These are phyloP conservation scores for Blastobotrys petasosporus DNA, from an alignment of 1,139 yeast genomes.

Conservation along the genomic window DNA sequence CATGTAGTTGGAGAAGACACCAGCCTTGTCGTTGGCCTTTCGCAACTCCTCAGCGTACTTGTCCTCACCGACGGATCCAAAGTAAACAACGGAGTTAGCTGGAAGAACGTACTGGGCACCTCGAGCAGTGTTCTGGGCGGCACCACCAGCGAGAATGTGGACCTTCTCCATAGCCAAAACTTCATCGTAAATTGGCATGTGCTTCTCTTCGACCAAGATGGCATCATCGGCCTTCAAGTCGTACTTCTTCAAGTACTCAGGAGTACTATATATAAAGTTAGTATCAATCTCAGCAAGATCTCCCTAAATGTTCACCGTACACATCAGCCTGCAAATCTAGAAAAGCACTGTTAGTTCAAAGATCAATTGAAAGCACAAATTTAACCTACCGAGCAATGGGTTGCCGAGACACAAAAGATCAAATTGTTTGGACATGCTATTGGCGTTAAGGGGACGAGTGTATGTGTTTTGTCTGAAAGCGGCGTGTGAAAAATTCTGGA, in stretches of 20 bases:
- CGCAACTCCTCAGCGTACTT: constrained; percentile 73
- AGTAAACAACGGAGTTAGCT: constrained; percentile 74
- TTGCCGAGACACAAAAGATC: constrained; percentile 64
- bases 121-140: constrained; percentile 98
- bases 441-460: too few relatives aligned
- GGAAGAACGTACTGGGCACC: constrained; percentile 95
- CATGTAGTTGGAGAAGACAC: constrained; percentile 81
- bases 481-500: too few relatives aligned
- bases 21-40: constrained; percentile 81
- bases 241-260: constrained; percentile 69
- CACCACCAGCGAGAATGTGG: constrained; percentile 92
- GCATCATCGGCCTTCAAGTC: constrained; percentile 89
- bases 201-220: constrained; percentile 82
- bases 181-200: constrained; percentile 76
- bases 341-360: too few relatives aligned
- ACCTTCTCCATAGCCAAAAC: constrained; percentile 56
- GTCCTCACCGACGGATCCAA: constrained; percentile 95
- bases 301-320: constrained; percentile 12
- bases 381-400: constrained; percentile 51
- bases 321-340: constrained; percentile 79
- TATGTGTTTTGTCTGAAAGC: too few relatives aligned
- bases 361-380: too few relatives aligned
- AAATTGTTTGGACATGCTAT: constrained; percentile 39
- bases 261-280: constrained; percentile 30
- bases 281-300: background rate